Base-by-base conservation (phyloP, 495 filamentous ascomycete species). In the Pyronema omphalodes region DNA sequence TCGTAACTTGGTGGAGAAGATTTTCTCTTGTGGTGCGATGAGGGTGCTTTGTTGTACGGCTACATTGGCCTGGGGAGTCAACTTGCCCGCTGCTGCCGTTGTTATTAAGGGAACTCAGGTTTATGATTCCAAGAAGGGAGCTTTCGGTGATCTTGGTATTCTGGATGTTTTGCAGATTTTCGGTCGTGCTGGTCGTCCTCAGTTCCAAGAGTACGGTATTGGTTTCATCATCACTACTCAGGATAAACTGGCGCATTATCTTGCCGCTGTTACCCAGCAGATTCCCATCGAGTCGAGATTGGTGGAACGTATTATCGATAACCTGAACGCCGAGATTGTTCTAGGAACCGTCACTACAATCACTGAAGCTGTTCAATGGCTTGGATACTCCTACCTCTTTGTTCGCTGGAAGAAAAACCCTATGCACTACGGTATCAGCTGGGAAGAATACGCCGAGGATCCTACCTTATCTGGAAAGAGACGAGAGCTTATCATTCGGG, bases 151-250 rank as follows among this genome's bases (percentile, higher is more conserved):
- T 64, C 74, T 99, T 11, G 88, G 91, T 8, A 99, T 99, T 58
- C 76, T 99, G 3, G 91, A 99, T 66, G 91, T 99, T 9, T 71
- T 99, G 57, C 91, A 99, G 68, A 99, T 99, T 41, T 99, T 99
- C 64, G 91, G 91, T 71, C 86, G 91, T 73, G 91, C 91, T 57
- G 91, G 91, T 73, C 80, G 91, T 65, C 91, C 91, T 18, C 91
- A 99, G 63, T 99, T 93, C 60, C 86, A 94, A 63, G 88, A 94
- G 60, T 83, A 79, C 48, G 91, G 91, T 70, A 93, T 94, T 59
- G 91, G 91, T 40, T 94, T 94, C 70, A 96, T 99, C 53, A 88
- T 85, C 60, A 99, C 91, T 0, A 93, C 88, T 0, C 78, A 85
- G 35, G 91, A 99, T 68, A 94, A 85, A 66, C 70, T 96, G 7